Evolutionary conservation across 2,329 filamentous ascomycete species (phyloP).

Genomic region (Xylariaceae sp.): DNA sequence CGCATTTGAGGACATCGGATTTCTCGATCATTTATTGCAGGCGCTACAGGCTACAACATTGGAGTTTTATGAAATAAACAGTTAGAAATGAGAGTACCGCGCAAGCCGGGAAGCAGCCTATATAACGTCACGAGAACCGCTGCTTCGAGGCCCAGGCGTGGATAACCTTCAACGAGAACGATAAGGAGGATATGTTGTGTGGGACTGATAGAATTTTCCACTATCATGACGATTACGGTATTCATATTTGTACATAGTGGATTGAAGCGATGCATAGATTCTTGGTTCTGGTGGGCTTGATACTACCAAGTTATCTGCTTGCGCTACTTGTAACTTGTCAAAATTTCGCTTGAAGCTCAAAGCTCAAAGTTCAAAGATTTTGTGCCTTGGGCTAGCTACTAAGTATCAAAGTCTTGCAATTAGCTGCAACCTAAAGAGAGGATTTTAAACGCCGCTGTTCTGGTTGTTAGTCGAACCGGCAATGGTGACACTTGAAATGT

Average conservation of each 20-base stretch:
- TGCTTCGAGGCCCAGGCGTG: background rate
- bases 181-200: background rate
- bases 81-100: slow-evolving; percentile 13
- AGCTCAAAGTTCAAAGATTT: no score
- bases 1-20: background rate
- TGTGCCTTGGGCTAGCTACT: no score
- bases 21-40: slow-evolving; percentile 1
- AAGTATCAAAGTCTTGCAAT: no score
- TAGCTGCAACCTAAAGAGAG: no score
- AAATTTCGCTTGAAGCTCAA: no score
- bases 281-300: background rate
- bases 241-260: slow-evolving; percentile 3
- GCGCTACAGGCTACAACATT: background rate
- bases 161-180: background rate
- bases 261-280: background rate
- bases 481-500: no score
- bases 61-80: slow-evolving; percentile 8
- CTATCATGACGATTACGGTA: background rate
- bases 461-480: no score
- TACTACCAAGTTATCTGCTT: background rate
- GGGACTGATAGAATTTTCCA: background rate
- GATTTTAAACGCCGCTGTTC: no score
- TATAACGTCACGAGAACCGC: background rate
- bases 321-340: no score
- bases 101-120: slow-evolving; percentile 11